Base-by-base conservation (phyloP, 495 filamentous ascomycete species). In the Sabuloglossum arenarium region DNA sequence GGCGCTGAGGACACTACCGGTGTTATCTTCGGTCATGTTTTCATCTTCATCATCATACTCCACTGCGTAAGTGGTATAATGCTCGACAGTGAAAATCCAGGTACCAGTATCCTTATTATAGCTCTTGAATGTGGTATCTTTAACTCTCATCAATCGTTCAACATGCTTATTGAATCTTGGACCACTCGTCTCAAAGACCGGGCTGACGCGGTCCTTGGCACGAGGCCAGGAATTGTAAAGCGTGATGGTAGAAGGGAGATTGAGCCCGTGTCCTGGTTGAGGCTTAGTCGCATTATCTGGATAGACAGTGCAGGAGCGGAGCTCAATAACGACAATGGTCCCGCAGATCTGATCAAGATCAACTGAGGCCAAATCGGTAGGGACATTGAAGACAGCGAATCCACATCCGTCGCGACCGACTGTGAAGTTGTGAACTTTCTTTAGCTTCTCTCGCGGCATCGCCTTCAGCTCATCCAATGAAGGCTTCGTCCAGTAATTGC, bases 61-160 rank as follows among this genome's bases (percentile, higher is more conserved):
- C 52, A 96, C 73, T n/a, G 82, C 88, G 66, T 98, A 98, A 9
- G 88, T 94, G 16, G 88, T 95, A 68, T 88, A 98, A 68, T 98
- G 91, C 58, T 87, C 79, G 39, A 98, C 91, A 21, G 72, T 80
- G 71, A 98, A 98, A 6, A 77, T 75, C 91, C 91, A 98, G 25
- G 84, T 77, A 54, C 91, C 91, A 30, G 79, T 85, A 21, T 84
- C 75, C 39, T 65, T 70, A 42, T 90, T 75, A 66, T 95, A 98
- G 58, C 74, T 71, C 50, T 87, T 70, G 59, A 94, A 95, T 32
- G 79, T 78, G 6, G 91, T 94, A 63, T 86, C 84, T 28, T 68
- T 68, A 31, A 94, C 84, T 54, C 75, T 77, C 70, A 76, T 82
- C 16, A 98, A 76, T 45, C 84, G 81, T 47, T 85, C 80, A 60